These are phyloP conservation scores for Orbilia javanica DNA, from an alignment of 2,329 filamentous ascomycete species.

Conservation along the genomic window DNA sequence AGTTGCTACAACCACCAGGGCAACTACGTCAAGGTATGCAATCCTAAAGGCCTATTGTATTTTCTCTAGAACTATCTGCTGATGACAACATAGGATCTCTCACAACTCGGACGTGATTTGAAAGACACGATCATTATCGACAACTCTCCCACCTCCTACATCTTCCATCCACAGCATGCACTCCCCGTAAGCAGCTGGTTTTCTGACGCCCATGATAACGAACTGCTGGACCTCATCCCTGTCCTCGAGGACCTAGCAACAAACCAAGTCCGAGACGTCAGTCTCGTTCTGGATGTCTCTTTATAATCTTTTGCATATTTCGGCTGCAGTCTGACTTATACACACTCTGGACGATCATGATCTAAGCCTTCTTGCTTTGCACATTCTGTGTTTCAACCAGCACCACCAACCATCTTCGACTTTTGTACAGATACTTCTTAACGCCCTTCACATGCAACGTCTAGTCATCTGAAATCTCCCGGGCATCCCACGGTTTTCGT, in stretches of 20 bases:
- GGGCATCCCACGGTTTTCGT: constrained; percentile 45
- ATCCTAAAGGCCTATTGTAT: constrained; percentile 4
- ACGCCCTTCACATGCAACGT: constrained; percentile 53
- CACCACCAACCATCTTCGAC: constrained; percentile 41
- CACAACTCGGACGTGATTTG: constrained; percentile 93
- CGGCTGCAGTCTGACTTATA: constrained; percentile 40
- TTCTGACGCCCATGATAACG: constrained; percentile 98
- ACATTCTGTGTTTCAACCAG: constrained; percentile 50
- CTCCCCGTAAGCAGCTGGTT: constrained; percentile 99
- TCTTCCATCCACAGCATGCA: constrained; percentile 98
- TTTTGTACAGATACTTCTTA: constrained; percentile 57
- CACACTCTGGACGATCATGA: constrained; percentile 54
- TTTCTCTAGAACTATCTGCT: constrained; percentile 20
- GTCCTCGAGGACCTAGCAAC: constrained; percentile 97
- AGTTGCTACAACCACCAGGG: constrained; percentile 99
- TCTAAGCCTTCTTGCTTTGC: constrained; percentile 56
- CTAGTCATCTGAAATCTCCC: constrained; percentile 43
- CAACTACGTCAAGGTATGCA: constrained; percentile 88
- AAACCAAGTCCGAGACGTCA: constrained; percentile 91
- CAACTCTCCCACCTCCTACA: constrained; percentile 98
- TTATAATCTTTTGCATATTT: constrained; percentile 66
- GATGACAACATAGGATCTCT: constrained; percentile 77
- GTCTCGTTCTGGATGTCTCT: constrained; percentile 92
- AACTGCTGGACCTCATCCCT: constrained; percentile 95
- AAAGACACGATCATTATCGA: constrained; percentile 99